Evolutionary conservation across 441 rosid species (phyloP).

Genomic region (Metrosideros polymorpha): DNA sequence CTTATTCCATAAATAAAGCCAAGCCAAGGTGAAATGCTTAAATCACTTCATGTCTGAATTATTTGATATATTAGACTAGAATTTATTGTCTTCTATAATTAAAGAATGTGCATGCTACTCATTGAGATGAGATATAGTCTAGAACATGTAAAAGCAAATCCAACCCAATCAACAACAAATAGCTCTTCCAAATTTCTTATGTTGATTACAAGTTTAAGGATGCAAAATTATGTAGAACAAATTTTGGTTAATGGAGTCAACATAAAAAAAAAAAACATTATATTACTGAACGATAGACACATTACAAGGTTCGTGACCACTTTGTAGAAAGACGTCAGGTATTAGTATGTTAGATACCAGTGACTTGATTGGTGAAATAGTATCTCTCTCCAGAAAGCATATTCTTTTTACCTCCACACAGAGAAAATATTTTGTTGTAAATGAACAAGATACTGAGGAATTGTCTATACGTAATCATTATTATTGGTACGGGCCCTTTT

Average conservation of each 20-base stretch:
- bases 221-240: background rate
- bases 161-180: background rate
- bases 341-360: background rate
- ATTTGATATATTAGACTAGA: background rate
- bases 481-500: background rate
- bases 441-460: background rate
- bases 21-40: background rate
- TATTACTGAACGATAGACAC: background rate
- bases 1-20: background rate
- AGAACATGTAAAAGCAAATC: background rate
- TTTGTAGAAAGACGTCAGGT: background rate
- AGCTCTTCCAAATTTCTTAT: background rate
- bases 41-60: background rate
- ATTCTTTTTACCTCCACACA: background rate
- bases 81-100: background rate
- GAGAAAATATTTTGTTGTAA: background rate
- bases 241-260: background rate
- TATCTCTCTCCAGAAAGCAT: background rate
- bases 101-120: background rate
- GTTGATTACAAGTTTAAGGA: background rate
- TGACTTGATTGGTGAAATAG: background rate
- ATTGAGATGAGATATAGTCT: background rate
- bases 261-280: too few relatives aligned
- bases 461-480: background rate
- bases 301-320: background rate